Conservation (phyloP, 768 basidiomycete genomes). For the Kwoniella shandongensis region DNA sequence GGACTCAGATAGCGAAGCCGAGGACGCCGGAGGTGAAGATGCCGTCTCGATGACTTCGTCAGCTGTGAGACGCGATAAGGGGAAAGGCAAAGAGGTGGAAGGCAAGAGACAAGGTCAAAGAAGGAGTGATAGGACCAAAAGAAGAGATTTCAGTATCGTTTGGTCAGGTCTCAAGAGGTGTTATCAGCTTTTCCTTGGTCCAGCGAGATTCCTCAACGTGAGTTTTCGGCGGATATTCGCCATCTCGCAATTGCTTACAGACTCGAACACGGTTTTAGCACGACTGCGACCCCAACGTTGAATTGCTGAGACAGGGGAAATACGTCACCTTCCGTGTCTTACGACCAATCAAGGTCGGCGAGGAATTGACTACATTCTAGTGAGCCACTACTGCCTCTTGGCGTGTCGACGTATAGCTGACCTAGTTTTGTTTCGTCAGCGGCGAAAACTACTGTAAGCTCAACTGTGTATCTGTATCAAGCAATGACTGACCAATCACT, state of each 20-base stretch:
- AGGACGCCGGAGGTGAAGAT: slow-evolving; percentile 22
- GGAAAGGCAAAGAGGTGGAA: slow-evolving; percentile 18
- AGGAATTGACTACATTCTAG: slow-evolving; percentile 52
- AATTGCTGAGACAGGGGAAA: slow-evolving; percentile 45
- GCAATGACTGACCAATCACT: neutral
- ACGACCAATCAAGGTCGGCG: slow-evolving; percentile 42
- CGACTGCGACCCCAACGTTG: slow-evolving; percentile 51
- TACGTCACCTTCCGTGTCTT: slow-evolving; percentile 49
- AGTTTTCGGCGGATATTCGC: slow-evolving; percentile 9
- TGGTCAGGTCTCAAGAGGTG: slow-evolving; percentile 45
- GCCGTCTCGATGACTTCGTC: slow-evolving; percentile 11
- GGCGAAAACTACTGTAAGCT: slow-evolving; percentile 42
- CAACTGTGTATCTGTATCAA: neutral
- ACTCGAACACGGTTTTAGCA: slow-evolving; percentile 32
- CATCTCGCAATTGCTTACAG: no score
- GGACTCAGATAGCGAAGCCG: slow-evolving; percentile 23
- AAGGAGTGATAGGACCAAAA: slow-evolving; percentile 40
- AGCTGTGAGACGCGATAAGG: slow-evolving; percentile 11
- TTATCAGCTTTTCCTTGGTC: slow-evolving; percentile 51
- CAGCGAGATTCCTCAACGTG: slow-evolving; percentile 52
- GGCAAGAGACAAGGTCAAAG: slow-evolving; percentile 18
- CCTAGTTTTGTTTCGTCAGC: slow-evolving; percentile 13
- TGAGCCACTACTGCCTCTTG: slow-evolving; percentile 19
- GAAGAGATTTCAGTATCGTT: slow-evolving; percentile 51
- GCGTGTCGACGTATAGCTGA: slow-evolving; percentile 5